Evolutionary conservation across 1,284 basidiomycete genomes (phyloP), one percentile per base, ranked within the genome.

Genomic region (Cystobasidium slooffiae): DNA sequence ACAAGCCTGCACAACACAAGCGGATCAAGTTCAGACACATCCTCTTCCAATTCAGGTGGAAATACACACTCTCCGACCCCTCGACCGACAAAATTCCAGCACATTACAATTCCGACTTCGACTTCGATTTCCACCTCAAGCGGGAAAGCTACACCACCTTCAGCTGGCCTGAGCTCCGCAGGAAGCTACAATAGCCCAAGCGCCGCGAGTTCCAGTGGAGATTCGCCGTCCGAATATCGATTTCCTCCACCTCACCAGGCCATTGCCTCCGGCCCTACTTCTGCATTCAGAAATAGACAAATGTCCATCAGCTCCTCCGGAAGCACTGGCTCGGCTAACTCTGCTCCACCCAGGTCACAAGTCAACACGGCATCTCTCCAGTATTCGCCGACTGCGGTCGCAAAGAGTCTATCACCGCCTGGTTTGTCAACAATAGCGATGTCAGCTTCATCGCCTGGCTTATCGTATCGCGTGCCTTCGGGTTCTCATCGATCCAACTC

Each of bases 391-490:
- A 53, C 49, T 22, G 16, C 51, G 39, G 51, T 31, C 20, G 12
- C 46, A 8, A 66, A 66, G 22, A 66, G 49, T 22, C 37, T 66
- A 16, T 73, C 70, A 41, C 70, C 70, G 22, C 70, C 70, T 39
- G 52, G 53, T 43, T 18, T 68, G 12, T 39, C 20, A 5, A 39
- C 64, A 22, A n/a, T 63, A n/a, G 31, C 52, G 10, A 66, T 44
- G 52, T 62, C 62, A 14, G 61, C 44, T 4, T 43, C 52, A 41
- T 66, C 63, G 16, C 43, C 55, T 49, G 55, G 56, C n/a, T 49
- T 64, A 24, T 52, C 44, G 6, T 52, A 64, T n/a, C 62, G 31
- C 43, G 46, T 49, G 6, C 62, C 62, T 14, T 47, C 46, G 4
- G 62, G 44, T 20, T 64, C 62, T 12, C 46, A 52, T 22, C 46